Evolutionary conservation across 1,284 basidiomycete species (phyloP).

Genomic region (Apiotrichum porosum): DNA sequence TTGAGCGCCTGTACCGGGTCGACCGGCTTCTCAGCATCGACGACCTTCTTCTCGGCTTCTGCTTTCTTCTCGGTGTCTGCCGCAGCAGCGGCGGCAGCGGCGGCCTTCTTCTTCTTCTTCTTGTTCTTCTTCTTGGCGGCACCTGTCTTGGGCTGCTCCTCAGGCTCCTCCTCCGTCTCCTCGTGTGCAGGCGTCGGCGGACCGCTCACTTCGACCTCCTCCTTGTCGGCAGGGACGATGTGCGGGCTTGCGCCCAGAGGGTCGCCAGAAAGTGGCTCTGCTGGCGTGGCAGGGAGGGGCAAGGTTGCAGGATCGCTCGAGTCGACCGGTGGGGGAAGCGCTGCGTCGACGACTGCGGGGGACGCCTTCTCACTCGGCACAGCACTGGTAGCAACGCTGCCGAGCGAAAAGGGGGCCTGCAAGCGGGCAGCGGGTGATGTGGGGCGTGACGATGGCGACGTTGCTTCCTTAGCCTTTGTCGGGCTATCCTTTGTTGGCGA

Average conservation of each 20-base stretch:
- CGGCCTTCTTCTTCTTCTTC: constrained; percentile 5
- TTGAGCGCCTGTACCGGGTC: background rate
- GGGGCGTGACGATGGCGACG: no score
- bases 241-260: no score
- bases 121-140: constrained; percentile 10
- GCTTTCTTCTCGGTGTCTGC: no score
- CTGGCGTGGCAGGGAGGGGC: no score
- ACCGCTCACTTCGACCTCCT: background rate
- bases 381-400: no score
- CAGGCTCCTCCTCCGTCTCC: background rate
- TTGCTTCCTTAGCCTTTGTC: background rate
- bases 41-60: background rate
- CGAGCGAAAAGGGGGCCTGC: no score
- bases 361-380: no score
- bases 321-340: no score
- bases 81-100: background rate
- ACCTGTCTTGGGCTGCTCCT: background rate
- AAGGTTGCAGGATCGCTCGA: no score
- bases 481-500: background rate
- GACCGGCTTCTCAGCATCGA: background rate
- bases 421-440: no score
- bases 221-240: background rate
- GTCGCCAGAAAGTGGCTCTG: no score
- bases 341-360: no score
- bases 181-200: background rate